Percentiles rank a stretch among this genome's conserved stretches.
phyloP scores from a whole-genome alignment of 1,284 basidiomycete genomes.

The Ustilago bromivora region DNA sequence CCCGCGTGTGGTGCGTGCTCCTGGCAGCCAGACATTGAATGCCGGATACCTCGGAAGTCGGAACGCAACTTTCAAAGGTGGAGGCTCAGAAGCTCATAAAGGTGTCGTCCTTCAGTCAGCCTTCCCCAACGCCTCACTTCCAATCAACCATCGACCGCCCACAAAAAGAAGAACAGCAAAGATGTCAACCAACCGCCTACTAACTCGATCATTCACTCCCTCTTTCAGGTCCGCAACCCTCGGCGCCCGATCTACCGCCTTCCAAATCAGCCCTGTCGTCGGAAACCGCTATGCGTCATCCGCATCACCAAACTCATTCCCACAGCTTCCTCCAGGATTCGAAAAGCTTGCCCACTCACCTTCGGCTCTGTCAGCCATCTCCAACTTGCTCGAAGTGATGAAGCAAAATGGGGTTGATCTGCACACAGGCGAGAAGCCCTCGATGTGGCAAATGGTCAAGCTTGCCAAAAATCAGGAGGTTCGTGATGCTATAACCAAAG shows the following conservation, averaged over 20 bases:
- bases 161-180: not conserved
- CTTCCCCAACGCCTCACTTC: not conserved
- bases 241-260: not conserved
- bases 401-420: slow-evolving; percentile 60
- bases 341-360: slow-evolving; percentile 60
- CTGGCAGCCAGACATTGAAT: too few relatives aligned
- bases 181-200: slow-evolving; percentile 16
- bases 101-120: not conserved
- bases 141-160: not conserved
- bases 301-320: slow-evolving; percentile 34
- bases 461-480: slow-evolving; percentile 57
- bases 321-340: slow-evolving; percentile 57
- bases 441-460: slow-evolving; percentile 58
- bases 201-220: not conserved
- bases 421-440: slow-evolving; percentile 51
- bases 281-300: slow-evolving; percentile 30
- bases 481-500: slow-evolving; percentile 52
- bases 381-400: slow-evolving; percentile 52
- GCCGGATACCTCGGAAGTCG: slow-evolving; percentile 6
- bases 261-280: not conserved
- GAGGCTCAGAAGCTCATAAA: slow-evolving; percentile 5
- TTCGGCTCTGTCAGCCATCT: slow-evolving; percentile 53
- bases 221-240: not conserved
- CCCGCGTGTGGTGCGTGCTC: too few relatives aligned
- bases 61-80: not conserved